These are phyloP conservation scores for Moniliophthora roreri DNA, from an alignment of 1,284 basidiomycete genomes.

Conservation along the genomic window DNA sequence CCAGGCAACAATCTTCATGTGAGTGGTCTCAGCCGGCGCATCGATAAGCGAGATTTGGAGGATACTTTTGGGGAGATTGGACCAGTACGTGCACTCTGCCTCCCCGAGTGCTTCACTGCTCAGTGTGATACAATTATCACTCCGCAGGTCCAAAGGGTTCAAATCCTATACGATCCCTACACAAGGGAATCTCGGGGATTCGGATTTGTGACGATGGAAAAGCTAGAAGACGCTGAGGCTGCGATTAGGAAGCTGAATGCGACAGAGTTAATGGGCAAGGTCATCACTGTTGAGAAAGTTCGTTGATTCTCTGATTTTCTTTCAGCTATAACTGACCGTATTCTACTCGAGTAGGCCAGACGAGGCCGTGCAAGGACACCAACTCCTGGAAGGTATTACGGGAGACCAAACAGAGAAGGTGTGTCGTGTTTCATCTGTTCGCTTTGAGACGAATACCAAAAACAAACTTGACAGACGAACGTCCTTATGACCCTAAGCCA, in stretches of 20 bases:
- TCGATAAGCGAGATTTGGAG: background rate
- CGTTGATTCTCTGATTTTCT: slow-evolving; percentile 4
- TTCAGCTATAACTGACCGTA: background rate
- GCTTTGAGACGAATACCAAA: too few species aligned
- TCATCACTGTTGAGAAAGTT: slow-evolving; percentile 71
- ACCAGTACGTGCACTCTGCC: background rate
- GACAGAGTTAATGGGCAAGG: slow-evolving; percentile 71
- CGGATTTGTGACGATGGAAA: slow-evolving; percentile 83
- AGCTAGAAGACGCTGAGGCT: slow-evolving; percentile 69
- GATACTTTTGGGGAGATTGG: background rate
- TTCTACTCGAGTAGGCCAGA: slow-evolving; percentile 52
- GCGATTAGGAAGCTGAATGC: slow-evolving; percentile 70
- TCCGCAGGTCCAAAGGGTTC: slow-evolving; percentile 53
- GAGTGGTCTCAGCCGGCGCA: background rate
- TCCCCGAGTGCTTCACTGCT: background rate
- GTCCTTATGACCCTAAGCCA: too few species aligned
- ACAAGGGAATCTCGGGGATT: slow-evolving; percentile 83
- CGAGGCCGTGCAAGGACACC: slow-evolving; percentile 81
- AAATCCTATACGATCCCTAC: slow-evolving; percentile 86
- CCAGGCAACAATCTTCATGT: background rate
- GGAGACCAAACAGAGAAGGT: slow-evolving; percentile 78
- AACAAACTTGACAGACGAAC: too few species aligned
- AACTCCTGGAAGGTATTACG: slow-evolving; percentile 81
- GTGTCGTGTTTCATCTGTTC: too few species aligned
- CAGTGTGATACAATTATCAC: background rate